Evolutionary conservation across 176 grass and related monocot species (phyloP).

Genomic region (Themeda triandra): DNA sequence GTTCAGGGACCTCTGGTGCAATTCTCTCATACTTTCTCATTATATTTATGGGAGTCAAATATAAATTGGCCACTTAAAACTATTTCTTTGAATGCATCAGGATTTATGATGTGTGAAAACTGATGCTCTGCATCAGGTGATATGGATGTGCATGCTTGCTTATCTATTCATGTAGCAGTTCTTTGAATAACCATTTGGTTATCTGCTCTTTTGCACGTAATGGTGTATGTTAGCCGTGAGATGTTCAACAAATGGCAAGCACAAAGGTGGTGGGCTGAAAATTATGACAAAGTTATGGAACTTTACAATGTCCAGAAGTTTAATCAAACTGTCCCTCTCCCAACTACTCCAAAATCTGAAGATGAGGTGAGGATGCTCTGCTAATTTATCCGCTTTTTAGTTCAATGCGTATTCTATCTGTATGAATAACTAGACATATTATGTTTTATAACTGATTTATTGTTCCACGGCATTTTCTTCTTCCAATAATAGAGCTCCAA

Average conservation of each 20-base stretch:
- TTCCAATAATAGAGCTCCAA: slow-evolving; percentile 60
- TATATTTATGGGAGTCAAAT: neutral
- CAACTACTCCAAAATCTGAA: slow-evolving; percentile 77
- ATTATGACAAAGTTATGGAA: slow-evolving; percentile 96
- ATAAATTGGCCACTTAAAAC: neutral
- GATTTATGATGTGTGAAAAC: neutral
- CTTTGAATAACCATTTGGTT: slow-evolving; percentile 2
- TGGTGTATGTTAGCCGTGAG: slow-evolving; percentile 57
- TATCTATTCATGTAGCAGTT: neutral
- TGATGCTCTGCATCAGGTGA: neutral
- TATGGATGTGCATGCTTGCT: neutral
- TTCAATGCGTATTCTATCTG: neutral
- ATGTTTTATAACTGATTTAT: neutral
- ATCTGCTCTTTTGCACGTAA: neutral
- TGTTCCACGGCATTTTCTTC: neutral
- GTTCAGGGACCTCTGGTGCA: too few species aligned
- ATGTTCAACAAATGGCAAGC: slow-evolving; percentile 99
- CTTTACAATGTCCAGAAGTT: slow-evolving; percentile 97
- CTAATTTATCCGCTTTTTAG: neutral
- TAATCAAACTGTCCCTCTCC: slow-evolving; percentile 77
- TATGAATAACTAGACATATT: neutral
- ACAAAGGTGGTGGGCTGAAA: slow-evolving; percentile 97
- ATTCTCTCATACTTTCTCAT: neutral
- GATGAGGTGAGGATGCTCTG: slow-evolving; percentile 52
- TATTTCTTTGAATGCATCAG: neutral